These are phyloP conservation scores for Nothomitra cinnamomea DNA, from an alignment of 2,329 filamentous ascomycete species.

Conservation along the genomic window DNA sequence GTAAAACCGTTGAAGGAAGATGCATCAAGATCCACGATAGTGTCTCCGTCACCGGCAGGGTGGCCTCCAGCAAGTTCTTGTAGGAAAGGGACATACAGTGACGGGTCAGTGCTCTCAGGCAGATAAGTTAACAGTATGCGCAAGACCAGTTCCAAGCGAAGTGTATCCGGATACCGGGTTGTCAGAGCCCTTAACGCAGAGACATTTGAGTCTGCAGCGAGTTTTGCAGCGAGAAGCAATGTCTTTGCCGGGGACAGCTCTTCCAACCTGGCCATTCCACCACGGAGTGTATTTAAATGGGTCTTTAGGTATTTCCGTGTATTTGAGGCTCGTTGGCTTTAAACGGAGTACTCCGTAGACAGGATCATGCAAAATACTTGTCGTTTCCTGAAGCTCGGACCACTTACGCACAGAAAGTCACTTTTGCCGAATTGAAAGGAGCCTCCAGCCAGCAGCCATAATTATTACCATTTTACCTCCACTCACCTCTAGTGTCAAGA, in stretches of 20 bases:
- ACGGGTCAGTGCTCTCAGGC: constrained; percentile 50
- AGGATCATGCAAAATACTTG: no score
- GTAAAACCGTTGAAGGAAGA: constrained; percentile 39
- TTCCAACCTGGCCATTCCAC: neutral
- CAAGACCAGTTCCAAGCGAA: constrained; percentile 48
- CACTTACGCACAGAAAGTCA: no score
- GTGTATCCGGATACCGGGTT: constrained; percentile 35
- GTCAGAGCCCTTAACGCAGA: constrained; percentile 42
- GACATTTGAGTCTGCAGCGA: constrained; percentile 49
- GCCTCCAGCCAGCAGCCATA: neutral
- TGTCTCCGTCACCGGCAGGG: constrained; percentile 13
- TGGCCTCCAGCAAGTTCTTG: constrained; percentile 36
- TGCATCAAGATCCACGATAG: constrained; percentile 33
- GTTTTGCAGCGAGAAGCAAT: constrained; percentile 54
- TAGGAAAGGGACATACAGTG: constrained; percentile 44
- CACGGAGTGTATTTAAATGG: neutral
- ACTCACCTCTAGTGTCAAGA: no score
- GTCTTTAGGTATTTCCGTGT: no score
- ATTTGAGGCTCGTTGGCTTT: no score
- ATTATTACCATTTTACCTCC: no score
- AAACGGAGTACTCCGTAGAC: no score
- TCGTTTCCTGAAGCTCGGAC: no score
- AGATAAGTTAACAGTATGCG: constrained; percentile 62
- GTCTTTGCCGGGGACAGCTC: constrained; percentile 47
- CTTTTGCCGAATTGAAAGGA: no score